These are phyloP conservation scores for Vigna reflexopilosa DNA, from an alignment of 306 rosid species.

Conservation along the genomic window DNA sequence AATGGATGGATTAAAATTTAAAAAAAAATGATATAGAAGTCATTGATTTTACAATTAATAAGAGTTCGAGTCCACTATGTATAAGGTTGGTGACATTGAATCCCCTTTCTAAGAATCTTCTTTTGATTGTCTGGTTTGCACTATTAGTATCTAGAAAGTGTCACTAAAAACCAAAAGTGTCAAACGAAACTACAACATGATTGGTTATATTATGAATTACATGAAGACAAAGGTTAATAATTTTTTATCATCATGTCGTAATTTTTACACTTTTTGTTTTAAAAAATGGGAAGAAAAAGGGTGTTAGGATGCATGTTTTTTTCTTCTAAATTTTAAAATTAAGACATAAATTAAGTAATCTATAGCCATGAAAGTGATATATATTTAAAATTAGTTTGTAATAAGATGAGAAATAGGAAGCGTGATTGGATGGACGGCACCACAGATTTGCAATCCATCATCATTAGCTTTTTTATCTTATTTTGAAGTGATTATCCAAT, in stretches of 20 bases:
- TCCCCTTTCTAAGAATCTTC: too few species aligned
- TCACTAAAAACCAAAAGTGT: not conserved
- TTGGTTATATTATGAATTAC: not conserved
- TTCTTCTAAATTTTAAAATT: not conserved
- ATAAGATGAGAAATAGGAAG: not conserved
- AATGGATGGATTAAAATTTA: too few species aligned
- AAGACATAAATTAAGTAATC: not conserved
- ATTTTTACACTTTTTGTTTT: not conserved
- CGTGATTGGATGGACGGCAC: conserved; percentile 20
- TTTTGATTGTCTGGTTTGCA: not conserved
- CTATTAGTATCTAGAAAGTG: not conserved
- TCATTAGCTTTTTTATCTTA: not conserved
- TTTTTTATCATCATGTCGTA: not conserved
- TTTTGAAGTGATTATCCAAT: not conserved
- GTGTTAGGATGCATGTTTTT: not conserved
- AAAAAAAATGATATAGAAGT: too few species aligned
- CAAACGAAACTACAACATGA: not conserved
- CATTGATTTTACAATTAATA: too few species aligned
- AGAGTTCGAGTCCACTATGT: too few species aligned
- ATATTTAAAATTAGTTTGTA: not conserved
- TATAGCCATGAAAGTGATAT: not conserved
- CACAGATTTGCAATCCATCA: not conserved
- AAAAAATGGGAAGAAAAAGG: not conserved
- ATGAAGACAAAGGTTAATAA: not conserved
- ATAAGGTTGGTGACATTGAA: too few species aligned